Conservation (phyloP, 495 filamentous ascomycete species). For the Penicillium parvum region DNA sequence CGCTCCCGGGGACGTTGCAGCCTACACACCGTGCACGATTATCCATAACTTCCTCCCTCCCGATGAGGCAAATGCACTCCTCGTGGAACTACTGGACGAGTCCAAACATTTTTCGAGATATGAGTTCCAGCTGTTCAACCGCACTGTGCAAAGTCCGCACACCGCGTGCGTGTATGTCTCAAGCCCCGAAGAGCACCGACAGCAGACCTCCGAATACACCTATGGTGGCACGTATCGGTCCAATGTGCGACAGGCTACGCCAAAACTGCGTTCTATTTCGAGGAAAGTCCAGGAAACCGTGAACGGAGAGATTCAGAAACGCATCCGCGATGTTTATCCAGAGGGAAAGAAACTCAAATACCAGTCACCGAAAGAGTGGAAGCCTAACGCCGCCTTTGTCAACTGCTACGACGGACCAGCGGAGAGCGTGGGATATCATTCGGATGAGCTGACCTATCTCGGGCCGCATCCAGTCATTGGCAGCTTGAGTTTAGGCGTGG, state of each 20-base stretch:
- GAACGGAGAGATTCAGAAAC: conserved; percentile 63
- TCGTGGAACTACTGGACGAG: conserved; percentile 73
- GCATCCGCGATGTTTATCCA: conserved; percentile 59
- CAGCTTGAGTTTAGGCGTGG: conserved; percentile 82
- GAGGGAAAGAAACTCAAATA: conserved; percentile 68
- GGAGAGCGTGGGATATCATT: conserved; percentile 85
- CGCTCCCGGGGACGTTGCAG: conserved; percentile 69
- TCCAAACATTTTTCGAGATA: conserved; percentile 66
- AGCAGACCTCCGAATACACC: conserved; percentile 72
- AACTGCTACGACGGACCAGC: conserved; percentile 82
- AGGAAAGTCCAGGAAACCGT: conserved; percentile 64
- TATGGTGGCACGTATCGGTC: conserved; percentile 73
- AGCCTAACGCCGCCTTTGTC: conserved; percentile 84
- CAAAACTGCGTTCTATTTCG: conserved; percentile 63
- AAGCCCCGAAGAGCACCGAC: conserved; percentile 51
- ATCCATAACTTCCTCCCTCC: conserved; percentile 83
- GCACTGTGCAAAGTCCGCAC: conserved; percentile 76
- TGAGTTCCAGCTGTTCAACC: conserved; percentile 82
- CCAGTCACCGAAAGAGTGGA: conserved; percentile 70
- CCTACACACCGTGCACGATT: conserved; percentile 81
- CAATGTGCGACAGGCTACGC: conserved; percentile 71
- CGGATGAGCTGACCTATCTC: conserved; percentile 89
- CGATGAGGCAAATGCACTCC: conserved; percentile 64
- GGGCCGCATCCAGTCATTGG: conserved; percentile 86
- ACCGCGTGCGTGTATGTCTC: conserved; percentile 78